These are phyloP conservation scores for Phalaenopsis aphrodite DNA, from an alignment of 106 monocot genomes.

Conservation along the genomic window DNA sequence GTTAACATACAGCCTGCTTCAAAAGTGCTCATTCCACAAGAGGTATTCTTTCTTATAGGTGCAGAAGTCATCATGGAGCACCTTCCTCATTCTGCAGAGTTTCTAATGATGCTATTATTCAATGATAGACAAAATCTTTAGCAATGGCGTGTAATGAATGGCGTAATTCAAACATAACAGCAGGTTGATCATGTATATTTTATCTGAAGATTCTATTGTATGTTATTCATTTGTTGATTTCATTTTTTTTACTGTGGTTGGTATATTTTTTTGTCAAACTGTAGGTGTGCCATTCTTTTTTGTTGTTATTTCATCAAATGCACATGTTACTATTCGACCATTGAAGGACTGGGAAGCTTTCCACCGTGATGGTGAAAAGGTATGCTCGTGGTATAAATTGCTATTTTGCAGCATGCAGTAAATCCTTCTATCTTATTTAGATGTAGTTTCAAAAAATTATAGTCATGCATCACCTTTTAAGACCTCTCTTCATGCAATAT, in stretches of 20 bases:
- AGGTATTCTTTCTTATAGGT: conserved; percentile 33
- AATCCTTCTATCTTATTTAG: background rate
- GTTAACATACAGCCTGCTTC: conserved; percentile 54
- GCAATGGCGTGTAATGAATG: conserved; percentile 61
- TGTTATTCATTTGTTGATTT: background rate
- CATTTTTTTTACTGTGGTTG: background rate
- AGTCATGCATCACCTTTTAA: background rate
- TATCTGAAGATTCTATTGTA: too few species aligned
- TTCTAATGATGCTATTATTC: conserved; percentile 1
- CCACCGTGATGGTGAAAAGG: conserved; percentile 58
- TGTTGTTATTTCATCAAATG: conserved; percentile 55
- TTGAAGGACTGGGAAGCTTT: conserved; percentile 73
- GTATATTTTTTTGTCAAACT: background rate
- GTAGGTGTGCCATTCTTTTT: conserved; percentile 83
- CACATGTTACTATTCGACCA: conserved; percentile 47
- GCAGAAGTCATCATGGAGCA: background rate
- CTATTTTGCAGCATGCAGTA: background rate
- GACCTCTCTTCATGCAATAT: background rate
- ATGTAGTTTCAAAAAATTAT: background rate
- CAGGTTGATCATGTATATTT: conserved; percentile 36
- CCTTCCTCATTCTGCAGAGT: conserved; percentile 2
- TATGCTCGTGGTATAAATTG: conserved; percentile 4
- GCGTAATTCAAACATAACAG: conserved; percentile 62
- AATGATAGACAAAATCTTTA: conserved; percentile 48
- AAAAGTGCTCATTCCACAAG: conserved; percentile 37